phyloP scores from a whole-genome alignment of 108 stramenopile species.

The Skeletonema costatum region DNA sequence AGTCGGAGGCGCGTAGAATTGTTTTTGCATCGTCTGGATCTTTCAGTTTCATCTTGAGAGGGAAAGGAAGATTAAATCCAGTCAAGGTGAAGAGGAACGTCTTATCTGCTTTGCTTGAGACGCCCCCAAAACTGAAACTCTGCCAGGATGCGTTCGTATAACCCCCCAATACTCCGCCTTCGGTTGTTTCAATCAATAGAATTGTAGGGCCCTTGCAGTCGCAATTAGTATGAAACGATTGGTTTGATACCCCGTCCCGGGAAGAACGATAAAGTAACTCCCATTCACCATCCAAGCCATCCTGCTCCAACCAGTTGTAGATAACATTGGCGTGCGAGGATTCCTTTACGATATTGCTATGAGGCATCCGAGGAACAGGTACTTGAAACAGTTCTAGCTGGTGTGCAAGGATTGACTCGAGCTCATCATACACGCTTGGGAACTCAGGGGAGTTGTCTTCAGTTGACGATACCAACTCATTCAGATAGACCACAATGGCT shows the following conservation, averaged over 20 bases:
- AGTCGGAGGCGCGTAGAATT: too few species aligned
- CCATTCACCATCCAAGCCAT: neutral
- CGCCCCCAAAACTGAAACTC: neutral
- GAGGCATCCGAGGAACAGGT: neutral
- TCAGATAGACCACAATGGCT: conserved; percentile 4
- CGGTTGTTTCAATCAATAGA: neutral
- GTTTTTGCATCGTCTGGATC: neutral
- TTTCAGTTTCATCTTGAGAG: neutral
- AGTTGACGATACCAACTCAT: neutral
- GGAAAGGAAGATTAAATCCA: neutral
- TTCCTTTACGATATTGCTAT: neutral
- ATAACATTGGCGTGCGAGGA: neutral
- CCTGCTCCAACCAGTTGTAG: neutral
- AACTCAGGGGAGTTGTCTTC: neutral
- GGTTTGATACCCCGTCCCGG: neutral
- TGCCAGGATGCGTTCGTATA: neutral
- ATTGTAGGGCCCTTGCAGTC: neutral
- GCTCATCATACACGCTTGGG: neutral
- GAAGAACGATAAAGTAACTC: neutral
- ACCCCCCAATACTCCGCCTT: neutral
- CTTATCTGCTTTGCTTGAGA: neutral
- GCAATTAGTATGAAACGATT: neutral
- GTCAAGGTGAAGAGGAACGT: neutral
- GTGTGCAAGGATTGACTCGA: neutral
- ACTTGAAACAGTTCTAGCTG: neutral